Evolutionary conservation across 768 basidiomycete genomes (phyloP), one percentile per base, ranked within the genome.

Genomic region (Lyophyllum semitale): DNA sequence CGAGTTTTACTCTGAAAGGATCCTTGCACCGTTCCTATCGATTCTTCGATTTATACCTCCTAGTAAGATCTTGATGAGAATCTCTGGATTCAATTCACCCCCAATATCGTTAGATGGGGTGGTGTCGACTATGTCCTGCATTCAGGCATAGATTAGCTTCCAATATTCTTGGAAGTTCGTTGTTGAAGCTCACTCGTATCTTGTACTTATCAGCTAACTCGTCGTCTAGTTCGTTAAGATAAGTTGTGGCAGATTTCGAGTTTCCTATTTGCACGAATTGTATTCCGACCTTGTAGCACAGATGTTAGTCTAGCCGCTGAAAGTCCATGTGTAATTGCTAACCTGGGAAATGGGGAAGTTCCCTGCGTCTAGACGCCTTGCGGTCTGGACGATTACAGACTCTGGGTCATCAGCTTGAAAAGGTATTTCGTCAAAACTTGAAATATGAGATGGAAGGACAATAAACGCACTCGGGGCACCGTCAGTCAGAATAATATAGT

Each of bases 241-340:
- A 87, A 70, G 2, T 75, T 60, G 42, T 84, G 73, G 55, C 64
- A 42, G 48, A 60, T 32, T 53, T 65, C 60, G 64, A 67, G 58
- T 80, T 66, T 4, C 89, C 89, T 32, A 91, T 82, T 66, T 91
- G 89, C 1, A 91, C 79, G 48, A 91, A 88, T 59, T 88, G 87
- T 25, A 89, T 79, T 0, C 87, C 85, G 17, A 88, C 73, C 80
- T 88, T 64, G 1, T n/a, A 27, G 43, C 32, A 25, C n/a, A 30
- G 33, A 27, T 9, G 23, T 51, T 22, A 51, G 40, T 40, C 17
- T 33, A 26, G n/a, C 15, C 20, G 26, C 11, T 33, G 4, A 44
- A 13, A 32, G 26, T 45, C 37, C 8, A n/a, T 37, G 35, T 17
- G 4, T 32, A 32, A 12, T 33, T 26, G 55, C 54, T 52, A 8